phyloP scores from a whole-genome alignment of 257 asterid genomes.

The Plantago major region DNA sequence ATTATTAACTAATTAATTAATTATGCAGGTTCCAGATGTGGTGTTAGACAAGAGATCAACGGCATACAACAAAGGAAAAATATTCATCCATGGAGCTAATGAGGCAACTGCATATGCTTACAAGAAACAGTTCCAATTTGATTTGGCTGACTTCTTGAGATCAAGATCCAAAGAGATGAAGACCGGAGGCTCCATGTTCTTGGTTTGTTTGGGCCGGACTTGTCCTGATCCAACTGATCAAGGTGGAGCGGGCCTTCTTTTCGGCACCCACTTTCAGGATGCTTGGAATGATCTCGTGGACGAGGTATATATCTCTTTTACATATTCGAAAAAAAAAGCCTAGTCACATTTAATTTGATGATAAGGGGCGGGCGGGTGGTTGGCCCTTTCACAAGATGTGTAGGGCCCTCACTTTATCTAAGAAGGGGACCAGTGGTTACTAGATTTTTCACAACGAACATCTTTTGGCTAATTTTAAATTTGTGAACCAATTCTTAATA shows the following conservation, averaged over 20 bases:
- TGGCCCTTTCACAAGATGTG: too few species aligned
- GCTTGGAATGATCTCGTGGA: slow-evolving; percentile 98
- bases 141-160: slow-evolving; percentile 57
- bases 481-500: too few species aligned
- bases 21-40: slow-evolving; percentile 62
- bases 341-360: not conserved
- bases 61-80: slow-evolving; percentile 76
- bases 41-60: slow-evolving; percentile 68
- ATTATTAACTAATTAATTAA: not conserved
- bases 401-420: too few species aligned
- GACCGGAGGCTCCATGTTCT: slow-evolving; percentile 90
- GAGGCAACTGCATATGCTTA: slow-evolving; percentile 70
- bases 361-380: too few species aligned
- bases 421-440: too few species aligned
- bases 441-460: too few species aligned
- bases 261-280: slow-evolving; percentile 91
- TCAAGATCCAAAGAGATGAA: slow-evolving; percentile 73
- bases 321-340: not conserved
- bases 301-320: slow-evolving; percentile 49
- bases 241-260: slow-evolving; percentile 94
- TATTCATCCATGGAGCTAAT: slow-evolving; percentile 88
- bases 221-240: slow-evolving; percentile 79
- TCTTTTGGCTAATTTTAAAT: too few species aligned
- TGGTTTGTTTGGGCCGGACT: slow-evolving; percentile 84
- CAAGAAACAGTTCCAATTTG: slow-evolving; percentile 75